Conservation (phyloP, 331 rosid species). For the Acacia concinna region DNA sequence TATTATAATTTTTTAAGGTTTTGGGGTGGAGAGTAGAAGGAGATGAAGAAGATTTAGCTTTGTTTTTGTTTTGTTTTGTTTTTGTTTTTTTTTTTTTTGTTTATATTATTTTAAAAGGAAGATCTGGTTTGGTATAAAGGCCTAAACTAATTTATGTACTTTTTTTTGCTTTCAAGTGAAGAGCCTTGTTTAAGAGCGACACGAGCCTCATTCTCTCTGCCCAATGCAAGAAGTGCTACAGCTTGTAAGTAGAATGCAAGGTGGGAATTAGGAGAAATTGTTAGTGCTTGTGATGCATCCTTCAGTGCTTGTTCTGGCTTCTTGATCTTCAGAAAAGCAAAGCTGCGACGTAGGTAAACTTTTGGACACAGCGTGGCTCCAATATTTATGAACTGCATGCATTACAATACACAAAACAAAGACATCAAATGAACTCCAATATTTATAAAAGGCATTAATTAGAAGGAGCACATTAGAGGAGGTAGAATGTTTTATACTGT, state of each 20-base stretch:
- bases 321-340: conserved; percentile 61
- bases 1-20: neutral
- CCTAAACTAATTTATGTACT: conserved; percentile 39
- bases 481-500: neutral
- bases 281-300: conserved; percentile 78
- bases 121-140: conserved; percentile 13
- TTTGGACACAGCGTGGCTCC: conserved; percentile 92
- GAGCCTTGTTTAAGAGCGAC: conserved; percentile 79
- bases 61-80: too few relatives aligned
- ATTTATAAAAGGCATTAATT: too few relatives aligned
- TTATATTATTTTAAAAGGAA: too few relatives aligned
- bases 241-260: conserved; percentile 84
- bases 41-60: neutral
- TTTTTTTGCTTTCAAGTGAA: conserved; percentile 60
- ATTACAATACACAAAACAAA: conserved; percentile 24
- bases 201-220: conserved; percentile 66
- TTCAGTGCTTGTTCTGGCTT: conserved; percentile 78
- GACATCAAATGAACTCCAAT: conserved; percentile 24
- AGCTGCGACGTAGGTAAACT: conserved; percentile 83
- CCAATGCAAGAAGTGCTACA: conserved; percentile 59
- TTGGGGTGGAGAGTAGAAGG: neutral
- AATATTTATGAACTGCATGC: conserved; percentile 76
- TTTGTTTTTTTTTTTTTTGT: neutral
- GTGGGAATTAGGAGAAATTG: conserved; percentile 74
- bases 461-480: too few relatives aligned